Conservation (phyloP, 2,329 filamentous ascomycete species). For the Colletotrichum sp. region DNA sequence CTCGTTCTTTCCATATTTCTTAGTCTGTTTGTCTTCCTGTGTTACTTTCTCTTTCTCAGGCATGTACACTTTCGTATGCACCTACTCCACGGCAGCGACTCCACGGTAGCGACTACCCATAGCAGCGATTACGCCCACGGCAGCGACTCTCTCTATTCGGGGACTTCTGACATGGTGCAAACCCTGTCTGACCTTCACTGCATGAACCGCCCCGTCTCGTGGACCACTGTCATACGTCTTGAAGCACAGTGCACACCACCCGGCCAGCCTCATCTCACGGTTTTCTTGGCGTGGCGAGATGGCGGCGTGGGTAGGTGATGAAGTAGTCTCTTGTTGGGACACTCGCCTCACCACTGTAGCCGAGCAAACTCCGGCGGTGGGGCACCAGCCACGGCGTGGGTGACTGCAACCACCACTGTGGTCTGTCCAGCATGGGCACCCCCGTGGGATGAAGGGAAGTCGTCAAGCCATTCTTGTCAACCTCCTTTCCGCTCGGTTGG, state of each 20-base stretch:
- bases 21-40: no score
- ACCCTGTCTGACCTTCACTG: not conserved
- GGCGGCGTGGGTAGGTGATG: not conserved
- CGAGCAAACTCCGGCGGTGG: no score
- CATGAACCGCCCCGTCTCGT: not conserved
- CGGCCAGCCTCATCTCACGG: not conserved
- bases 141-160: not conserved
- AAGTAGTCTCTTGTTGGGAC: not conserved
- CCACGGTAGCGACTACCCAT: no score
- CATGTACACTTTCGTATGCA: no score
- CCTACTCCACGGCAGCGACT: no score
- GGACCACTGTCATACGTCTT: not conserved
- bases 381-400: no score
- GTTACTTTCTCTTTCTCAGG: no score
- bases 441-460: not conserved
- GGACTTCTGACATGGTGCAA: not conserved
- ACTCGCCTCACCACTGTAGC: no score
- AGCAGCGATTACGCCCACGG: no score
- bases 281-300: not conserved
- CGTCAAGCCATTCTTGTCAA: not conserved
- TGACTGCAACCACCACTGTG: no score
- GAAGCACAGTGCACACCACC: not conserved
- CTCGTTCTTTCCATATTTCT: no score
- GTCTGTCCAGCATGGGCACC: no score
- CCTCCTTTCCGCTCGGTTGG: not conserved